Evolutionary conservation across 495 filamentous ascomycete genomes (phyloP), one percentile per base, ranked within the genome.

Genomic region (Annulohypoxylon bovei): DNA sequence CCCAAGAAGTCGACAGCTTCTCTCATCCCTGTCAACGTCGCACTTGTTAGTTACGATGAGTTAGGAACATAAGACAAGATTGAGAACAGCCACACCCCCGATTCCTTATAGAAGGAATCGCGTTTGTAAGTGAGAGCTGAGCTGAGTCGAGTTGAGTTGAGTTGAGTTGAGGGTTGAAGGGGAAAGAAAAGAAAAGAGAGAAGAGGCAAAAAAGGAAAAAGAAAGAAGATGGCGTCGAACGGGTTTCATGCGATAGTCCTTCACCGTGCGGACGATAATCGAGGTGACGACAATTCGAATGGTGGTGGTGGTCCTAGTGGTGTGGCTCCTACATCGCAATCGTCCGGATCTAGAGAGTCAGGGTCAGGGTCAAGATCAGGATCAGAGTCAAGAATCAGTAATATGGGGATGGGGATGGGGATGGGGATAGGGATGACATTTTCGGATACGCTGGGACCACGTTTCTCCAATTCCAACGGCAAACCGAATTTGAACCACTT

Each of bases 171-270:
- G 7, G 32, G 39, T 42, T 20, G 39, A 42, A 18, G 39, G n/a
- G n/a, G 39, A 18, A 20, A 18, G 8, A 7, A 40, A n/a, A 14
- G 6, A 42, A 42, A 11, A 50, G 46, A 2, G n/a, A 53, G 20
- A 44, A 59, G 32, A 53, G 25, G 22, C 30, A 25, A 6, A 40
- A 28, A 49, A 37, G 22, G 9, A 18, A 42, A 63, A 22, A 40
- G 22, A 35, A 22, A 57, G 14, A n/a, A 75, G 28, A 66, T 30
- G 80, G 81, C 82, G 30, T 67, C 72, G 3, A 74, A 77, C 59
- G 75, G 77, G 50, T 85, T 83, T 73, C 77, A 73, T 60, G 81
- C 83, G 70, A 83, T 78, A 12, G 80, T 83, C 71, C 76, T 84
- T 75, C 80, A 82, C 71, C 78, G 78, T 22, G 75, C 80, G 52